Conservation (phyloP, 495 filamentous ascomycete species). For the Talaromyces ruber region DNA sequence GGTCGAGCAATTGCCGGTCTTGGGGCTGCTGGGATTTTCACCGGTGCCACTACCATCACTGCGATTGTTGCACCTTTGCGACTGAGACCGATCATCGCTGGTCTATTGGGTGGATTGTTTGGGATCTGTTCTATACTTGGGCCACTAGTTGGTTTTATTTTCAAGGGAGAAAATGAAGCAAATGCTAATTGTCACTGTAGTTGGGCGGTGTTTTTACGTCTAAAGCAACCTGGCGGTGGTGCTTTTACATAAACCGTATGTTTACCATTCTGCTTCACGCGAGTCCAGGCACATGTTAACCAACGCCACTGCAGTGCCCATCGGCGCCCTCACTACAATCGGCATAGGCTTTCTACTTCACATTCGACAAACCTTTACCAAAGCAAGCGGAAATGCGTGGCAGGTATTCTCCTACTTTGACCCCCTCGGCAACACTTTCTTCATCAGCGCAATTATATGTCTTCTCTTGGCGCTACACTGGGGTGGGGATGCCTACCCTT, state of each 20-base stretch:
- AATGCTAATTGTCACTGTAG: no score
- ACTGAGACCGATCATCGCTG: constrained; percentile 1
- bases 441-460: constrained; percentile 21
- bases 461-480: constrained; percentile 19
- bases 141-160: constrained; percentile 21
- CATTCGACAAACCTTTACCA: constrained; percentile 16
- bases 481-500: constrained; percentile 15
- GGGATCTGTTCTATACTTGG: constrained; percentile 23
- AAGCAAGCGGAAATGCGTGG: no score
- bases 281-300: no score
- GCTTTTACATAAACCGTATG: constrained; percentile 37
- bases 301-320: constrained; percentile 14
- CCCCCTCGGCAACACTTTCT: constrained; percentile 13
- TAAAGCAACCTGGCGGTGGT: constrained; percentile 39
- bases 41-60: constrained; percentile 64
- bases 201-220: constrained; percentile 35
- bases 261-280: no score
- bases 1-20: constrained; percentile 67
- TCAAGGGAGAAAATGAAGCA: no score
- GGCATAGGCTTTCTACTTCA: constrained; percentile 17
- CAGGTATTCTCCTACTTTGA: constrained; percentile 21
- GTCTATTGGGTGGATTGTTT: constrained; percentile 28
- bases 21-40: constrained; percentile 65
- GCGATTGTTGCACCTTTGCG: constrained; percentile 60
- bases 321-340: constrained; percentile 25